Conservation (phyloP, 306 rosid species). For the Citrullus mucosospermus region DNA sequence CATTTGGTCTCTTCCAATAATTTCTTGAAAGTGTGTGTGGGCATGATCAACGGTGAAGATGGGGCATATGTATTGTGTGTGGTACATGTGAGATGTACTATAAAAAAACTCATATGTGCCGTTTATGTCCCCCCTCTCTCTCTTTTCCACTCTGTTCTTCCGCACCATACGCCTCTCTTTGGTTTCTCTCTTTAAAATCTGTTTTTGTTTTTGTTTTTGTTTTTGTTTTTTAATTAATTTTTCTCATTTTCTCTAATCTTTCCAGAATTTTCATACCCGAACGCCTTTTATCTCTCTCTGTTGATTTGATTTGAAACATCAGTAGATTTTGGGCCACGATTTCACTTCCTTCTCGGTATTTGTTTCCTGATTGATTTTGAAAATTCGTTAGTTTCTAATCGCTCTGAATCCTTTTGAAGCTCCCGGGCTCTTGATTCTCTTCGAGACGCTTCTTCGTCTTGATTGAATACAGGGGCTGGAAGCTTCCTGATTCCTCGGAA, state of each 20-base stretch:
- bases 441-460: neutral
- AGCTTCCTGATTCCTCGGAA: neutral
- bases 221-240: neutral
- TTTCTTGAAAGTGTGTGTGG: neutral
- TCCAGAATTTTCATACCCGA: neutral
- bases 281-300: neutral
- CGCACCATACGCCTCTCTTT: conserved; percentile 15
- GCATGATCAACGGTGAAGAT: neutral
- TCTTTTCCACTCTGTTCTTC: conserved; percentile 2
- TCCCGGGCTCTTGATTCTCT: conserved; percentile 3
- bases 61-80: neutral
- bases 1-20: no score
- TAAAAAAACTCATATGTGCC: neutral
- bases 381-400: neutral
- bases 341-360: neutral
- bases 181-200: conserved; percentile 7
- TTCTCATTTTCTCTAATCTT: neutral
- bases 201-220: neutral
- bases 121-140: neutral
- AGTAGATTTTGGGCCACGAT: neutral
- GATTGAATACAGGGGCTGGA: neutral
- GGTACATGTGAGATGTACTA: neutral
- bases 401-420: neutral
- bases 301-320: neutral
- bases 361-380: neutral